Evolutionary conservation across 2,329 filamentous ascomycete species (phyloP).

Genomic region (Lachnum nothofagi): DNA sequence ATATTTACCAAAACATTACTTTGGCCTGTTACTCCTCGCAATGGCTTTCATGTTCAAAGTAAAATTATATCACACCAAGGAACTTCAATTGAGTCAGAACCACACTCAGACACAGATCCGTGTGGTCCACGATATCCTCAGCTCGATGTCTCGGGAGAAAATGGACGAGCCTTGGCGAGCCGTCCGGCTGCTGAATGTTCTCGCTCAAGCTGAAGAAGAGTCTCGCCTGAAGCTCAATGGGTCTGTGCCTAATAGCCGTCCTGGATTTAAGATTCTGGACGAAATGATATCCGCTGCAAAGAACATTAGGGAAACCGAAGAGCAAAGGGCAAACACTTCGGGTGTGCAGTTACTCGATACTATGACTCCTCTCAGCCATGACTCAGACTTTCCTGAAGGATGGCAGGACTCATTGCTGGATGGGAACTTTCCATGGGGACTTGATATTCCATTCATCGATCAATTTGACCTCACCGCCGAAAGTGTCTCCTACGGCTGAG

Average conservation of each 20-base stretch:
- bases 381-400: neutral
- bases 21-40: conserved; percentile 5
- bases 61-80: neutral
- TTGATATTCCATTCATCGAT: conserved; percentile 4
- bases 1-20: conserved; percentile 11
- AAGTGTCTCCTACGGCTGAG: neutral
- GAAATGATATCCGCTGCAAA: neutral
- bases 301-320: neutral
- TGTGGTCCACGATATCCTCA: neutral
- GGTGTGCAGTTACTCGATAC: neutral
- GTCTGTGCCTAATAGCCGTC: neutral
- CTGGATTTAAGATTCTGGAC: neutral
- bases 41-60: conserved; percentile 8
- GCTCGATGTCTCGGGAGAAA: neutral
- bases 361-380: no score
- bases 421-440: conserved; percentile 12
- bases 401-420: conserved; percentile 8
- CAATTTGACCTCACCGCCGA: neutral
- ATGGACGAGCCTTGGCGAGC: neutral
- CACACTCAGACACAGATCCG: neutral
- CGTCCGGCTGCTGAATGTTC: neutral
- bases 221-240: neutral
- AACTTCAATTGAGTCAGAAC: neutral
- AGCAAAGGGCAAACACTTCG: no score
- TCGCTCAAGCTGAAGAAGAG: neutral